Evolutionary conservation across 148 eudicot genomes (phyloP).

Genomic region (Pouteria glomerata): DNA sequence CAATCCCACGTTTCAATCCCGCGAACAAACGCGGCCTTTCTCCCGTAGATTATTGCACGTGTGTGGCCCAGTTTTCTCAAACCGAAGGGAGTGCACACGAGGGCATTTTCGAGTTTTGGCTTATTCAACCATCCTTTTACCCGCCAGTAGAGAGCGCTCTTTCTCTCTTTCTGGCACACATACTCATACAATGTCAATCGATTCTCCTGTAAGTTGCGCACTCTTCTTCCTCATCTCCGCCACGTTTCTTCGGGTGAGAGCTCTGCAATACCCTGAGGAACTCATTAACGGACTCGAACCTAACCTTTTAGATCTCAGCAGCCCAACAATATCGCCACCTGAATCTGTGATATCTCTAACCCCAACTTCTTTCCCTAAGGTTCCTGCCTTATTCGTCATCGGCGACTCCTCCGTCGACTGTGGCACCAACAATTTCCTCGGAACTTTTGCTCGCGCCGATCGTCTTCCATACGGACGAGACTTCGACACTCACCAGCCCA

Average conservation of each 20-base stretch:
- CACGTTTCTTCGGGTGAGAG: background rate
- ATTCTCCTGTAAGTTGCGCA: constrained; percentile 18
- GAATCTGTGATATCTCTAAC: constrained; percentile 15
- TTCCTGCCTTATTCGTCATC: constrained; percentile 68
- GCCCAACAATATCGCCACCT: constrained; percentile 16
- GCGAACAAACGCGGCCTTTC: too few relatives aligned
- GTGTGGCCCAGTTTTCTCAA: too few relatives aligned
- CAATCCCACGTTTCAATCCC: too few relatives aligned
- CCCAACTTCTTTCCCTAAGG: constrained; percentile 19
- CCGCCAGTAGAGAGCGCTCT: constrained; percentile 35
- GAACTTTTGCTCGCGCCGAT: constrained; percentile 90
- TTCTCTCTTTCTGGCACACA: background rate
- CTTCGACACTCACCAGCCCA: constrained; percentile 74
- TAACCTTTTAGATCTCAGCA: background rate
- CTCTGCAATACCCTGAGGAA: constrained; percentile 32
- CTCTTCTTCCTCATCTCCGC: constrained; percentile 20
- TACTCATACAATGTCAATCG: background rate
- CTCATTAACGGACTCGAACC: constrained; percentile 14
- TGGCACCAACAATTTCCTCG: constrained; percentile 84
- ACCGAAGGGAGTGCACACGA: too few relatives aligned
- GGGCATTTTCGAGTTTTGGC: background rate
- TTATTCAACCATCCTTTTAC: constrained; percentile 13
- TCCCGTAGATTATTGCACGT: too few relatives aligned
- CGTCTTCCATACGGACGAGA: constrained; percentile 83
- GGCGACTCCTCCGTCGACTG: constrained; percentile 91